These are phyloP conservation scores for Neurospora sublineolata DNA, from an alignment of 495 filamentous ascomycete species.

Conservation along the genomic window DNA sequence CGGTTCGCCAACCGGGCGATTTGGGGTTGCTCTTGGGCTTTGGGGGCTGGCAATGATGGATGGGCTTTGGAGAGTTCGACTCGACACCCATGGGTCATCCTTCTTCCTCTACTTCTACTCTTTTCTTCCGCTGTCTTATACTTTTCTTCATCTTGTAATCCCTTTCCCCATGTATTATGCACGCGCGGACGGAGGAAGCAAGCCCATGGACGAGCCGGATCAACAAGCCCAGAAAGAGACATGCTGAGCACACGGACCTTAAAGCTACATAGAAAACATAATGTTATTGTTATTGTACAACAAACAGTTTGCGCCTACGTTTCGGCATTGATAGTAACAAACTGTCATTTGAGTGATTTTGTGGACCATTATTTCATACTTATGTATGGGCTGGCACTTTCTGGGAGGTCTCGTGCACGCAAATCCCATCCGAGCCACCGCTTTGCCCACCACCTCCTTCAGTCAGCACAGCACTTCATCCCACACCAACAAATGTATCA, in stretches of 20 bases:
- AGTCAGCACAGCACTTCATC: background rate
- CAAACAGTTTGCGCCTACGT: background rate
- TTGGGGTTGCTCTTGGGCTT: background rate
- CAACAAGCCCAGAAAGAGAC: background rate
- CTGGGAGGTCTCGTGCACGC: background rate
- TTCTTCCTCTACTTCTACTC: background rate
- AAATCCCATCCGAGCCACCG: background rate
- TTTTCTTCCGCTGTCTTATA: slow-evolving; percentile 1
- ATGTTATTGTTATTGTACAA: background rate
- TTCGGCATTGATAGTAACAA: background rate
- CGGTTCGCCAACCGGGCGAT: background rate
- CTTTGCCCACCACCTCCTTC: background rate
- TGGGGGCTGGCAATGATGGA: background rate
- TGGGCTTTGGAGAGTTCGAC: background rate
- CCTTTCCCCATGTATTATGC: background rate
- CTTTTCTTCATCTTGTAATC: background rate
- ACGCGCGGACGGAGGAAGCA: background rate
- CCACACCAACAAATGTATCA: too few relatives aligned
- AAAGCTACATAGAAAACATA: background rate
- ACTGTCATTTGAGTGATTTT: background rate
- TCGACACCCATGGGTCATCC: background rate
- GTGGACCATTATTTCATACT: background rate
- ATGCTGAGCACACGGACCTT: background rate
- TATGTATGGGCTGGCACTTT: background rate
- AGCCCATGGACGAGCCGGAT: background rate